Evolutionary conservation across 805 yeast species (phyloP), one percentile per base, ranked within the genome.

Genomic region (Candida germanica): DNA sequence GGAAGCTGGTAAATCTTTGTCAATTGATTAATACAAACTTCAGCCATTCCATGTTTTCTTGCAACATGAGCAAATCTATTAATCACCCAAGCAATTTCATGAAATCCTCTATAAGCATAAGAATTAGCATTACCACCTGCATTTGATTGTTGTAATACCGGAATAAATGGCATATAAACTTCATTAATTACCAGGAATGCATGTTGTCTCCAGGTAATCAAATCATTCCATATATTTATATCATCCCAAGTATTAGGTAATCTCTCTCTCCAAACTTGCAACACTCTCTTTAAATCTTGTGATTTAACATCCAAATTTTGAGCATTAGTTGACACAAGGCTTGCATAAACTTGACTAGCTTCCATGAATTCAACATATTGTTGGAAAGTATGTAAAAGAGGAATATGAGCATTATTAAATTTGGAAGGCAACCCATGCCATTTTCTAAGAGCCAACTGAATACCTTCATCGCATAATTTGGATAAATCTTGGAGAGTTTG

Each of bases 41-140:
- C 97, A 2, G 96, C 86, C 94, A 93, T 86, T 45, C 86, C 82
- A 58, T 93, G 99, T 59, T 88, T 87, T 46, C 98, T 76, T 0
- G 98, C 98, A 36, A 94, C 98, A 64, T 93, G 98, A 0, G 99
- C 98, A 69, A 93, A 93, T 35, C 98, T 67, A 61, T 93, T 93
- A 52, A 93, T 91, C 6, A 93, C 96, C 97, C 98, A 94, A 0
- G 98, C 98, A 58, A 91, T 87, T 61, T 93, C 99, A 58, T 93
- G 99, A 63, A 87, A 93, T 1, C 99, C 99, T 46, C 98, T 74
- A 61, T 91, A 94, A 1, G 96, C 98, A 54, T 88, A 89, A 1
- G 97, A 88, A 55, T 87, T 87, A 20, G 86, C 85, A 48, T 79
- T 81, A 31, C 80, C 79, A 12, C 81, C 80, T 29, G 80, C 77